Evolutionary conservation across 768 basidiomycete genomes (phyloP).

Genomic region (Chlorophyllum brunneum): DNA sequence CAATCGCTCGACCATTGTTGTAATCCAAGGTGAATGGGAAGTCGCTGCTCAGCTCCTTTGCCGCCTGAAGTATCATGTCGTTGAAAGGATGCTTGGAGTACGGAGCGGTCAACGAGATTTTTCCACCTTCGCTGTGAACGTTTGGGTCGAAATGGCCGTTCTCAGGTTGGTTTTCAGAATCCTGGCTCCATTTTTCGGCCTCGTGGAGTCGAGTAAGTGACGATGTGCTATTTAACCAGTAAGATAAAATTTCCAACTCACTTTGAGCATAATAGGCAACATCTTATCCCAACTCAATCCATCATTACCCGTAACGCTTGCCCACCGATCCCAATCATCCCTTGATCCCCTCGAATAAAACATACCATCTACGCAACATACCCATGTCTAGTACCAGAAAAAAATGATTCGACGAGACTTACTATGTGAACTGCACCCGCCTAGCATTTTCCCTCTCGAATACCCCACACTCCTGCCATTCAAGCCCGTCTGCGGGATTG

Average conservation of each 20-base stretch:
- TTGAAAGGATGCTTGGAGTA: constrained; percentile 8
- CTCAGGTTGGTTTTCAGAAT: constrained; percentile 11
- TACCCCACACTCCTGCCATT: constrained; percentile 8
- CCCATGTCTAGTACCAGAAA: too few species aligned
- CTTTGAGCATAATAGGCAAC: constrained; percentile 23
- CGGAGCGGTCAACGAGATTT: not conserved
- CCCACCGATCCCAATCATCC: constrained; percentile 31
- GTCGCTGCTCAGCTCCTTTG: constrained; percentile 1
- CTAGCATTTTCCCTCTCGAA: constrained; percentile 11
- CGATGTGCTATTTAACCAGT: too few species aligned
- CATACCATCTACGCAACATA: constrained; percentile 26
- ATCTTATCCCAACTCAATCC: constrained; percentile 32
- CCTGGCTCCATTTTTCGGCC: constrained; percentile 3
- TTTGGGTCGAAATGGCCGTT: constrained; percentile 13
- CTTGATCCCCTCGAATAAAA: constrained; percentile 29
- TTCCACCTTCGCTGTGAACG: constrained; percentile 9
- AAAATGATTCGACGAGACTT: too few species aligned
- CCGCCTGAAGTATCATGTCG: constrained; percentile 5
- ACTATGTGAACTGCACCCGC: constrained; percentile 15
- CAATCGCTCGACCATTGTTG: constrained; percentile 14
- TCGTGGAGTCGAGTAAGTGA: too few species aligned
- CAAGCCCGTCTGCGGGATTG: constrained; percentile 7
- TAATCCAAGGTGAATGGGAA: constrained; percentile 13
- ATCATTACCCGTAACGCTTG: constrained; percentile 23
- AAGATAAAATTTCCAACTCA: constrained; percentile 1